Evolutionary conservation across 768 basidiomycete species (phyloP).

Genomic region (Boletus sensibilis): DNA sequence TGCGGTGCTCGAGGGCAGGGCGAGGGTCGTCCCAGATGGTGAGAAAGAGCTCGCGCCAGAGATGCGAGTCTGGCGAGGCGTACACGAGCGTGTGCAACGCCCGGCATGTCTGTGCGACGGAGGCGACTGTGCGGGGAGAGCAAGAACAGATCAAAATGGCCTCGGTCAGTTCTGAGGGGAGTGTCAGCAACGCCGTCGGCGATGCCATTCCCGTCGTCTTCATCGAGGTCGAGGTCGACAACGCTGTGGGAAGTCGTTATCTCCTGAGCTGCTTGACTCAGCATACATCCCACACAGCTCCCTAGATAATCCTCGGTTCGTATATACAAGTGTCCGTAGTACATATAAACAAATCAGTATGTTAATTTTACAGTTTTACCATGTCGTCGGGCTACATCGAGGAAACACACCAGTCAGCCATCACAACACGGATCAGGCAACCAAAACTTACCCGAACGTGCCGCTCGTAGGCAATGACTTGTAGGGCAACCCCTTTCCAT

Average conservation of each 20-base stretch:
- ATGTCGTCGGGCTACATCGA: conserved; percentile 9
- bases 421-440: background rate
- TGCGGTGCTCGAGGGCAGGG: conserved; percentile 28
- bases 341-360: background rate
- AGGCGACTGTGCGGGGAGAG: conserved; percentile 35
- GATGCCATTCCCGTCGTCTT: background rate
- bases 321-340: no score
- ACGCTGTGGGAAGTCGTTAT: conserved; percentile 1
- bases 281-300: background rate
- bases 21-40: conserved; percentile 51
- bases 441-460: conserved; percentile 29
- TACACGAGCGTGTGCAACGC: conserved; percentile 39
- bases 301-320: background rate
- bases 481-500: conserved; percentile 11
- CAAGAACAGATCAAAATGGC: conserved; percentile 31
- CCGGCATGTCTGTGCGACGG: conserved; percentile 38
- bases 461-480: conserved; percentile 11
- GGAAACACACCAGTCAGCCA: background rate
- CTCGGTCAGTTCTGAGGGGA: conserved; percentile 45
- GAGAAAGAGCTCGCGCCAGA: conserved; percentile 52
- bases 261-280: background rate
- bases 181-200: conserved; percentile 2
- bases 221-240: background rate
- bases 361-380: background rate
- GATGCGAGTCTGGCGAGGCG: conserved; percentile 32